Conservation (phyloP, 768 basidiomycete genomes). For the Rhizopogon sp. region DNA sequence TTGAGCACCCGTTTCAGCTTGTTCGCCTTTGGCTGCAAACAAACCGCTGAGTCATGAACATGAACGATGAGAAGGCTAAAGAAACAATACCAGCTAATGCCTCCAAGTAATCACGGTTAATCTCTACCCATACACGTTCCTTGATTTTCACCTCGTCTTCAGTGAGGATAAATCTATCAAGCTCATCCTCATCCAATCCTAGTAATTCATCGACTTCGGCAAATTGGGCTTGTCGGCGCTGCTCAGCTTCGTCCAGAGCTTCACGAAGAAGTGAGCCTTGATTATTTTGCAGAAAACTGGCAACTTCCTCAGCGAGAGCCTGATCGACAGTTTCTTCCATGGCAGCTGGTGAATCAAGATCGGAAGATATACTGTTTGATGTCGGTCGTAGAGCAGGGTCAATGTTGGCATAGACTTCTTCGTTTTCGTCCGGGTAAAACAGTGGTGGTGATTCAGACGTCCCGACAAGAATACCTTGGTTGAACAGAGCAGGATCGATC, state of each 20-base stretch:
- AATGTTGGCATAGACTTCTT: slow-evolving; percentile 39
- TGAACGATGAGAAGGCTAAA: neutral
- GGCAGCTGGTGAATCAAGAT: slow-evolving; percentile 16
- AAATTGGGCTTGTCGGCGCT: slow-evolving; percentile 49
- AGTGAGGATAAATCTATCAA: slow-evolving; percentile 72
- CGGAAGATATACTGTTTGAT: slow-evolving; percentile 9
- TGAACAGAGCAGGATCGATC: slow-evolving; percentile 57
- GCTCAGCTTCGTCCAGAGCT: slow-evolving; percentile 65
- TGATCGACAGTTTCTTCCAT: slow-evolving; percentile 60
- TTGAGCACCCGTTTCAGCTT: slow-evolving; percentile 34
- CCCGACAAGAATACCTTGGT: slow-evolving; percentile 64
- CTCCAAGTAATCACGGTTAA: slow-evolving; percentile 88
- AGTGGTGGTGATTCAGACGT: slow-evolving; percentile 35
- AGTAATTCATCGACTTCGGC: slow-evolving; percentile 53
- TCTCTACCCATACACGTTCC: slow-evolving; percentile 91
- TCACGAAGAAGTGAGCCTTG: slow-evolving; percentile 54
- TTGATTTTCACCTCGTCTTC: slow-evolving; percentile 82
- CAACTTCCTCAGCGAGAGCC: slow-evolving; percentile 65
- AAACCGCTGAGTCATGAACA: slow-evolving; percentile 40
- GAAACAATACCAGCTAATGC: slow-evolving; percentile 59
- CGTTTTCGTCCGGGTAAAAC: slow-evolving; percentile 41
- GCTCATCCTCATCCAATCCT: slow-evolving; percentile 88
- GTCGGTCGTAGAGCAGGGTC: slow-evolving; percentile 48
- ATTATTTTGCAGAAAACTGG: slow-evolving; percentile 55
- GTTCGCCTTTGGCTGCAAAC: slow-evolving; percentile 63